Conservation (phyloP, 169 alveolate genomes). For the Plasmodium cynomolgi region DNA sequence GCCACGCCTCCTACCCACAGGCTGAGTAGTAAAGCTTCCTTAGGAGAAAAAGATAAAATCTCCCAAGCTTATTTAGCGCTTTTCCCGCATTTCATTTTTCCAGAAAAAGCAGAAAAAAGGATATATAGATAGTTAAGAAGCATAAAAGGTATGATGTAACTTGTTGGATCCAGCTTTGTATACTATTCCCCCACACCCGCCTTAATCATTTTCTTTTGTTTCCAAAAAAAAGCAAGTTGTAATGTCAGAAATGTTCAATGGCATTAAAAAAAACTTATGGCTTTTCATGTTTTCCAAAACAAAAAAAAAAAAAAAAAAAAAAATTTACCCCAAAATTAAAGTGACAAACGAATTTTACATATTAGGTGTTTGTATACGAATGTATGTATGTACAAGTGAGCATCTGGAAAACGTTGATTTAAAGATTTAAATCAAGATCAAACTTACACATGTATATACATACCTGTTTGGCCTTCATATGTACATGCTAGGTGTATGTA, state of each 20-base stretch:
- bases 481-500: not conserved
- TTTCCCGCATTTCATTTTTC: not conserved
- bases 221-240: conserved; percentile 14
- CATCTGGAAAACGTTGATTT: not conserved
- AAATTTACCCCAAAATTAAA: not conserved
- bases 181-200: not conserved
- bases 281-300: conserved; percentile 18
- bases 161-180: not conserved
- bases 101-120: not conserved
- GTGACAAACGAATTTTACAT: not conserved
- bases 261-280: conserved; percentile 15
- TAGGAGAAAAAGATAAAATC: not conserved
- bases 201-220: conserved; percentile 1
- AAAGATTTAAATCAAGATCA: not conserved
- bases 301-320: conserved; percentile 30
- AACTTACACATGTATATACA: conserved; percentile 2
- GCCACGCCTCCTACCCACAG: not conserved
- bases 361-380: not conserved
- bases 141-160: conserved; percentile 1
- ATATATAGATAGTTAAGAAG: not conserved
- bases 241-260: conserved; percentile 6
- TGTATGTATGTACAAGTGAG: conserved; percentile 5
- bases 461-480: not conserved
- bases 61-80: not conserved
- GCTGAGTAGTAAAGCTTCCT: not conserved